Base-by-base conservation (phyloP, 2,329 filamentous ascomycete genomes). In the Herpotrichia juniperi region DNA sequence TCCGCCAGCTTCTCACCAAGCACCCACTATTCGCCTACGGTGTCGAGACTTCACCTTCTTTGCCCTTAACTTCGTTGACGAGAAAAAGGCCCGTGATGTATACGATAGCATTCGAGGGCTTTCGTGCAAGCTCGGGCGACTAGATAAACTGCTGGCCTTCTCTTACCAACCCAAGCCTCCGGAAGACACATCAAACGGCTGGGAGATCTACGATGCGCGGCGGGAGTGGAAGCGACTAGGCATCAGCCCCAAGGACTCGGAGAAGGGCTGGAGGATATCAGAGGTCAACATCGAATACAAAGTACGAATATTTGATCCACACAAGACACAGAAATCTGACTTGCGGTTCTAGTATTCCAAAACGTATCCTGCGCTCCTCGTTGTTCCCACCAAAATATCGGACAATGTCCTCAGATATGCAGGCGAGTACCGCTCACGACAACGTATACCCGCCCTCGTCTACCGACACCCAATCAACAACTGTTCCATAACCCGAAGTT, bases 381-480 rank as follows among this genome's bases (percentile, higher is more conserved):
- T 88, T 10, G 93, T 99, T 16, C 94, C 94, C 19, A 86, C 88
- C 21, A 86, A 84, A 52, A 96, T 99, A 61, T 97, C 93, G n/a
- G 94, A 99, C 74, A 97, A 94, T 67, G 92, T 93, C 42, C 83
- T 99, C 44, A 96, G 96, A 68, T 96, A 99, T 69, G 94, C 93
- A 22, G 89, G 87, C 53, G 85, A 87, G 56, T 97, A 96, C 75
- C 89, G 94, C 46, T 97, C 94, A 0, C 86, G 93, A 53, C 87
- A 88, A 57, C 87, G 94, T 54, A 93, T 99, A 72, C 94, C 94
- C 1, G 89, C 87, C 3, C 78, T 99, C 32, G 92, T 92, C 19
- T 99, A 99, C 73, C 85, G 97, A n/a, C 94, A 99, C 73, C 91
- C 91, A 0, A 82, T 97, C 64, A 99, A 97, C 72, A 96, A 96